Base-by-base conservation (phyloP, 768 basidiomycete genomes). In the Termitomyces sp. region DNA sequence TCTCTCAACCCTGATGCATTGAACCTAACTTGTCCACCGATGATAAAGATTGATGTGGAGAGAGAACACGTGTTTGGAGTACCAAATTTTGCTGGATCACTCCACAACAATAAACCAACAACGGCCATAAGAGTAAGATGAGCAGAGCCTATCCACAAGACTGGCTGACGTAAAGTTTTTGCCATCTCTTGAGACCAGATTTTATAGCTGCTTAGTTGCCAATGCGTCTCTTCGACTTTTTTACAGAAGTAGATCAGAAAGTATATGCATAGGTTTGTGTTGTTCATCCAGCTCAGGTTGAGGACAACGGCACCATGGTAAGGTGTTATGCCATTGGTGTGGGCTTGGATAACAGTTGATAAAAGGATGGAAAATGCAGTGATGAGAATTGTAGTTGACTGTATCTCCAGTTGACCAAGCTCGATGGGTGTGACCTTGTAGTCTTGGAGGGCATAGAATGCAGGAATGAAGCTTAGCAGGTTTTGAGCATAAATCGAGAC, bases 401-500 rank as follows among this genome's bases (percentile, higher is more conserved):
- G 58, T n/a, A 29, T 42, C 51, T 59, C 52, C 20, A 59, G 22
- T 41, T 55, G 26, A 5, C 62, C 45, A 29, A 68, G 44, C 46
- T 70, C 69, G 37, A 59, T 54, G 5, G 46, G 20, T 5, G 57
- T 53, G 22, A 70, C 61, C 18, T 63, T n/a, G n/a, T 62, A 53
- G 37, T 69, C 66, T 15, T 33, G 49, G 18, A 67, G 61, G 18
- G 60, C 63, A 4, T 53, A 59, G n/a, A 70, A 13, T 9, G 49
- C 49, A 12, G 49, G 49, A 6, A 20, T 9, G 15, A 50, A 33
- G 33, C 49, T 50, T n/a, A 70, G 58, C 4, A 68, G 26, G 45
- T 62, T 65, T 48, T 70, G 69, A 2, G 60, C 51, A 52, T 70
- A 72, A 46, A 68, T 65, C 1, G 69, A 64, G 6, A 55, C 45